Evolutionary conservation across 352 stramenopile genomes (phyloP).

Genomic region (Globisporangium nodosum): DNA sequence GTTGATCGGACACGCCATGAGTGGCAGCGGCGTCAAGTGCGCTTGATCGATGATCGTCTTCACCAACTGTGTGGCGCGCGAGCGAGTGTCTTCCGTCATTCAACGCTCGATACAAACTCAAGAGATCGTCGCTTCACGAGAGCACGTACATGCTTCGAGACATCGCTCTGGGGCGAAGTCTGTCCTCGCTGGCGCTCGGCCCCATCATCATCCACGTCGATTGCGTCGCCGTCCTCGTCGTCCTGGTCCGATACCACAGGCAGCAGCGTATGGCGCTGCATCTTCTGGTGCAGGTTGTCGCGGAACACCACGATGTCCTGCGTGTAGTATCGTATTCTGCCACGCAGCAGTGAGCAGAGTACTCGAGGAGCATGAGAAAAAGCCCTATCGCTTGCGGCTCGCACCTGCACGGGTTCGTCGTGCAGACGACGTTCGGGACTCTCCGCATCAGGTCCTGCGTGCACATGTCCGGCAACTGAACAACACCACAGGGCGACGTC

Average conservation of each 20-base stretch:
- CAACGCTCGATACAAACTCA: background rate
- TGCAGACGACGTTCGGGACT: conserved; percentile 76
- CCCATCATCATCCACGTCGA: conserved; percentile 2
- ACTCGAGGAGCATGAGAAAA: background rate
- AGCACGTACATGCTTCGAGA: conserved; percentile 73
- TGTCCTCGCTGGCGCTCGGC: conserved; percentile 8
- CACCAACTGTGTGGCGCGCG: conserved; percentile 37
- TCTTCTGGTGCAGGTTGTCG: conserved; percentile 89
- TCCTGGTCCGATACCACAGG: conserved; percentile 30
- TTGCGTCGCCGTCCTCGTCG: conserved; percentile 16
- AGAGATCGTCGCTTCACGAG: background rate
- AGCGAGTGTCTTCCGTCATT: background rate
- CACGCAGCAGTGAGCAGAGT: background rate
- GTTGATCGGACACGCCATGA: conserved; percentile 89
- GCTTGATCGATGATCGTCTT: conserved; percentile 91
- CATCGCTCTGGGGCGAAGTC: conserved; percentile 38
- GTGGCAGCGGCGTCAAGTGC: conserved; percentile 88
- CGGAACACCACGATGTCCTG: conserved; percentile 93
- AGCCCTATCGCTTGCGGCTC: background rate
- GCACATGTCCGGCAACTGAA: conserved; percentile 60
- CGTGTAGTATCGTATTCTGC: conserved; percentile 87
- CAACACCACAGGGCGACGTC: background rate
- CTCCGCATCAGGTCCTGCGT: conserved; percentile 61
- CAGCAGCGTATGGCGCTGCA: conserved; percentile 84
- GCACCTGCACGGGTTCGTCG: conserved; percentile 89